Conservation (phyloP, 805 yeast species). For the Candida berthetii region DNA sequence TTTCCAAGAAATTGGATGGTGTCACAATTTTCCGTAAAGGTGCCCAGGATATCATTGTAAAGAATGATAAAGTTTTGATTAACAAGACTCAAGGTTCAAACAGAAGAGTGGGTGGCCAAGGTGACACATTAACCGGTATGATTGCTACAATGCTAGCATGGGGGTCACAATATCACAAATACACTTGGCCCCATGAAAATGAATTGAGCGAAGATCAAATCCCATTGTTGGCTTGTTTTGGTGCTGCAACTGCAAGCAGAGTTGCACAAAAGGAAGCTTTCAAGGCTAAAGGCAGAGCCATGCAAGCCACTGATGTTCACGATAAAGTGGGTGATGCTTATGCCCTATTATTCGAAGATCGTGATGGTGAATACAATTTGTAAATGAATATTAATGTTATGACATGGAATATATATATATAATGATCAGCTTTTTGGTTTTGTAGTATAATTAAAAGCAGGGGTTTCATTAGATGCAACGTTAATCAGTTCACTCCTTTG, state of each 20-base stretch:
- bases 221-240: conserved; percentile 55
- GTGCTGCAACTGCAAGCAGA: conserved; percentile 66
- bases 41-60: conserved; percentile 52
- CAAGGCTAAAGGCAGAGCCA: conserved; percentile 58
- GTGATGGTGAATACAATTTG: not conserved
- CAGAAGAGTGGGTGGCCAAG: conserved; percentile 94
- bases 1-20: conserved; percentile 48
- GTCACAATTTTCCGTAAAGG: conserved; percentile 76
- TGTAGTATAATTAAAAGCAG: too few relatives aligned
- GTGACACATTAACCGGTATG: conserved; percentile 86
- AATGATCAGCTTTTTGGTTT: too few relatives aligned
- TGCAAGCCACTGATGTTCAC: conserved; percentile 83
- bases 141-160: conserved; percentile 80
- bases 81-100: conserved; percentile 54
- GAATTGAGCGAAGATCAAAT: conserved; percentile 23
- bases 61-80: conserved; percentile 34
- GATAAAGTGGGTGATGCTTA: conserved; percentile 61
- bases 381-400: too few relatives aligned
- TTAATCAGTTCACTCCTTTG: not conserved
- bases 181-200: conserved; percentile 48
- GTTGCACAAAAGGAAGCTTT: conserved; percentile 62
- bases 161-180: conserved; percentile 57
- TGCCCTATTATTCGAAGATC: not conserved
- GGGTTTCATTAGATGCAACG: not conserved
- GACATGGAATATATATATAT: too few relatives aligned